Percentiles rank a stretch among this genome's conserved stretches.
Conservation (phyloP, 306 rosid species). For the Cajanus cajan region DNA sequence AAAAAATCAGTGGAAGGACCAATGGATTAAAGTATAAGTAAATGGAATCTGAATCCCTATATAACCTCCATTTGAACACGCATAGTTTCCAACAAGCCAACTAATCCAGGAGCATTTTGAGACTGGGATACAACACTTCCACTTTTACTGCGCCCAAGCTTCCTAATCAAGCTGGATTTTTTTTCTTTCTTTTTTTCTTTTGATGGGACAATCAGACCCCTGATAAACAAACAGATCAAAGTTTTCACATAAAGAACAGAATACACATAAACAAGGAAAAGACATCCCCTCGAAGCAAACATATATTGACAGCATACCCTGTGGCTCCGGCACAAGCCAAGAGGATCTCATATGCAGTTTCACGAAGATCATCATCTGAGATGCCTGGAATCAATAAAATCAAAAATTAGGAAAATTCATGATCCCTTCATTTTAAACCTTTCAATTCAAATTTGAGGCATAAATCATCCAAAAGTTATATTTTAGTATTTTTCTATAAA, state of each 20-base stretch:
- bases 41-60: constrained; percentile 7
- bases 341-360: constrained; percentile 89
- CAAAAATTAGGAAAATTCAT: constrained; percentile 13
- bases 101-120: constrained; percentile 81
- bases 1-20: constrained; percentile 9
- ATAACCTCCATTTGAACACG: constrained; percentile 99
- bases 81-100: constrained; percentile 91
- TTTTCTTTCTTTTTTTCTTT: constrained; percentile 94
- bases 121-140: constrained; percentile 72
- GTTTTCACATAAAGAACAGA: constrained; percentile 14
- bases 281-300: constrained; percentile 13
- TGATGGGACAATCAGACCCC: constrained; percentile 96
- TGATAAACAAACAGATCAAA: constrained; percentile 30
- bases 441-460: constrained; percentile 16
- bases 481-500: neutral
- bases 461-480: constrained; percentile 21
- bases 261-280: constrained; percentile 16
- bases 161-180: constrained; percentile 79
- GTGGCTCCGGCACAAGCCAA: constrained; percentile 99
- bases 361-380: constrained; percentile 89
- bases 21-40: constrained; percentile 5
- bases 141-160: constrained; percentile 95
- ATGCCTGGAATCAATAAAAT: constrained; percentile 58
- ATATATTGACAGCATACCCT: constrained; percentile 57
- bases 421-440: constrained; percentile 12